A percentile compares a stretch with the other conserved stretches of the same genome.
phyloP scores from a whole-genome alignment of 2,329 filamentous ascomycete species.

The Aspergillus sp. region DNA sequence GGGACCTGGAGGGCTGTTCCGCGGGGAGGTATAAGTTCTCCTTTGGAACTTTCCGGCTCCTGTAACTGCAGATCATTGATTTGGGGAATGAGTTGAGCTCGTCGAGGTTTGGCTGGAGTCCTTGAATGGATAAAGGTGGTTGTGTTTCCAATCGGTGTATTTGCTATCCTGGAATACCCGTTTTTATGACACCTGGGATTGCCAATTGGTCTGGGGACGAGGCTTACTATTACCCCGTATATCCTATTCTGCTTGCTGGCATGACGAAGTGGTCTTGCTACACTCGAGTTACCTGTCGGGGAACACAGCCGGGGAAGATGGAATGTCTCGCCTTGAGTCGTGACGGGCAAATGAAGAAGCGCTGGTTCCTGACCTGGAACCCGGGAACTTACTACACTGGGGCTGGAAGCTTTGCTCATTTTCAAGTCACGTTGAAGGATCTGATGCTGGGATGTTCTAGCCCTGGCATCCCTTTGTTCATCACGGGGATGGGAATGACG shows the following conservation, averaged over 20 bases:
- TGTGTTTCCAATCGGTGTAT: constrained; percentile 16
- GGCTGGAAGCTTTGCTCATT: not conserved
- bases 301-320: constrained; percentile 16
- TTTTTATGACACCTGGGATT: not conserved
- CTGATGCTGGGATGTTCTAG: not conserved
- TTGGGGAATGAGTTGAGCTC: not conserved
- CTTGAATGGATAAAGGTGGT: constrained; percentile 13
- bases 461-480: constrained; percentile 8
- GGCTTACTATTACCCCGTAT: not conserved
- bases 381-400: not conserved
- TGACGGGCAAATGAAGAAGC: too few relatives aligned
- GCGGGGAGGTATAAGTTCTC: constrained; percentile 8
- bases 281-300: constrained; percentile 12
- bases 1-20: constrained; percentile 3
- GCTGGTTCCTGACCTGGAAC: too few relatives aligned
- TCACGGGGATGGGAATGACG: not conserved
- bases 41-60: not conserved
- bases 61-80: constrained; percentile 10
- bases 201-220: not conserved
- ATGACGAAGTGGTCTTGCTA: not conserved
- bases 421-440: constrained; percentile 7
- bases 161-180: constrained; percentile 9
- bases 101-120: not conserved
- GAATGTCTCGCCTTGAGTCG: constrained; percentile 17
- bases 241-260: not conserved